A percentile compares a stretch with the other conserved stretches of the same genome.
phyloP scores from a whole-genome alignment of 768 basidiomycete genomes.

The Russula vinacea region DNA sequence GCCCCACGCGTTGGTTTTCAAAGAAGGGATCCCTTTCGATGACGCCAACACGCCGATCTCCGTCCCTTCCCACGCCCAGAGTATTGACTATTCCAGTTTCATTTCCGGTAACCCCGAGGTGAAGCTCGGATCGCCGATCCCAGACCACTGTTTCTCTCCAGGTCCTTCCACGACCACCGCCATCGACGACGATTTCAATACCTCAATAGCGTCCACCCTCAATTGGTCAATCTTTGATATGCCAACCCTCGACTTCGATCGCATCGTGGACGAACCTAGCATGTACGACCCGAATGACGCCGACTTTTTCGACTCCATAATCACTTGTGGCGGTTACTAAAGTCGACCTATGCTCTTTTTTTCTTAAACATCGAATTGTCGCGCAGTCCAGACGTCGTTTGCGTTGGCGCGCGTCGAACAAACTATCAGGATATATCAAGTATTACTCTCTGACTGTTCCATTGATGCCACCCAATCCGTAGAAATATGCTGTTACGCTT shows the following conservation, averaged over 20 bases:
- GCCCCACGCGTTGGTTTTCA: constrained; percentile 3
- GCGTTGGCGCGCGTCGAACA: background rate
- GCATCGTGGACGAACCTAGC: background rate
- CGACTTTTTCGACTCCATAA: constrained; percentile 7
- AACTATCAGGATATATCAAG: background rate
- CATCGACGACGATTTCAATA: background rate
- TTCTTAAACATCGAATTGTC: background rate
- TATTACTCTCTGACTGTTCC: constrained; percentile 4
- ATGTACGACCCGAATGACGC: constrained; percentile 3
- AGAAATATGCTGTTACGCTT: constrained; percentile 1
- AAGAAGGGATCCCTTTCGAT: background rate
- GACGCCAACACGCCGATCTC: constrained; percentile 1
- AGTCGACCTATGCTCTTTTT: background rate
- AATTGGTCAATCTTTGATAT: constrained; percentile 6
- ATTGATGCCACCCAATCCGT: constrained; percentile 7
- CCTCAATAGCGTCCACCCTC: background rate
- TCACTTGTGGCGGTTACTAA: constrained; percentile 19
- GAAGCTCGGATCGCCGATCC: constrained; percentile 9
- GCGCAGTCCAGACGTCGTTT: background rate
- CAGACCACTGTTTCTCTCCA: background rate
- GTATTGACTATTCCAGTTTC: constrained; percentile 15
- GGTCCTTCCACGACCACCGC: background rate
- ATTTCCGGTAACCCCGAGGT: constrained; percentile 23
- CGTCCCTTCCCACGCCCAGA: background rate
- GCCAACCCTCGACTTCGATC: constrained; percentile 9